Conservation (phyloP, 2,329 filamentous ascomycete species). For the Colletotrichum cordylinicola region DNA sequence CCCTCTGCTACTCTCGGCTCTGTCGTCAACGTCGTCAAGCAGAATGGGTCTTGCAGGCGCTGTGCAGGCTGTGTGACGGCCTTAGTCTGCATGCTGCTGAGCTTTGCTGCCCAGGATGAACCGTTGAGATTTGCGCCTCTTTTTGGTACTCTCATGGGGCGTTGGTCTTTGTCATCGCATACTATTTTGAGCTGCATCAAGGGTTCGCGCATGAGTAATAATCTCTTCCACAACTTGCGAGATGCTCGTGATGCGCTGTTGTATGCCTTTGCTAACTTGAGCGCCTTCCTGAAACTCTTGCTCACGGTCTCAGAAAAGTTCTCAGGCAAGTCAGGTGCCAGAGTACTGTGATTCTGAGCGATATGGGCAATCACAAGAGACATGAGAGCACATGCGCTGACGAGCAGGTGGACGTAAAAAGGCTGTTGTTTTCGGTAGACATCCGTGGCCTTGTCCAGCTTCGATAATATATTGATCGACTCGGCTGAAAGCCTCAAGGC, state of each 20-base stretch:
- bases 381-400: slow-evolving; percentile 6
- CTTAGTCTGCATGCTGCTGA: background rate
- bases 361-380: background rate
- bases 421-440: slow-evolving; percentile 15
- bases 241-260: background rate
- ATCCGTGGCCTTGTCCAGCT: slow-evolving; percentile 5
- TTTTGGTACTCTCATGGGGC: background rate
- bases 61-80: background rate
- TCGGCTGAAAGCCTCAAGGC: background rate
- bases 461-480: background rate
- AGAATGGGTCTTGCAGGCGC: background rate
- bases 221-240: background rate
- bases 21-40: background rate
- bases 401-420: slow-evolving; percentile 11
- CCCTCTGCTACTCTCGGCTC: background rate
- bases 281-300: background rate
- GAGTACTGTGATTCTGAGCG: background rate
- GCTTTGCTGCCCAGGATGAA: background rate
- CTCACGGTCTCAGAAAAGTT: background rate
- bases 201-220: background rate
- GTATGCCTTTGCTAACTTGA: background rate
- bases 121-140: background rate
- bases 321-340: background rate
- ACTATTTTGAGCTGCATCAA: background rate
- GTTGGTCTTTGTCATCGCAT: background rate